Evolutionary conservation across 495 filamentous ascomycete genomes (phyloP).

Genomic region (Penicillium lagena): DNA sequence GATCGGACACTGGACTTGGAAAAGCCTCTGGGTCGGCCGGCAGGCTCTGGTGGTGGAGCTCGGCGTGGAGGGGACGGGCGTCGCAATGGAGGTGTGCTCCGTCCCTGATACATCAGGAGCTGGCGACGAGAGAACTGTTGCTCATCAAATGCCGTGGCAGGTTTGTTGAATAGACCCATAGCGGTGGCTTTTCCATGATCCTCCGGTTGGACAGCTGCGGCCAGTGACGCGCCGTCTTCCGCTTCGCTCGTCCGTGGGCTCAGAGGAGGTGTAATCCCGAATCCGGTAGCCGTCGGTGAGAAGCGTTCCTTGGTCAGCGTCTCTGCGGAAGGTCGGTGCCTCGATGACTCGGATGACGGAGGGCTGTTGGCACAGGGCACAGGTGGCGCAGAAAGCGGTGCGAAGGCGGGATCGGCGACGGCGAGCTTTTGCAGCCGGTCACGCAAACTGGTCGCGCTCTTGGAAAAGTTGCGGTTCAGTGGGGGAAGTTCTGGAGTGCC

Average conservation of each 20-base stretch:
- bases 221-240: conserved; percentile 49
- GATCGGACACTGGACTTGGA: conserved; percentile 39
- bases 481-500: conserved; percentile 32
- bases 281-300: conserved; percentile 20
- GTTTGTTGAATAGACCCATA: conserved; percentile 77
- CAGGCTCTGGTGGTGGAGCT: conserved; percentile 21
- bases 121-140: conserved; percentile 79
- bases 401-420: conserved; percentile 25
- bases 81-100: conserved; percentile 34
- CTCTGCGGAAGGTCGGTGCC: conserved; percentile 16
- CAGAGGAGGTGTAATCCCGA: conserved; percentile 52
- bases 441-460: conserved; percentile 50
- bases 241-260: conserved; percentile 70
- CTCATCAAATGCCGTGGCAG: conserved; percentile 70
- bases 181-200: conserved; percentile 84
- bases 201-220: conserved; percentile 59
- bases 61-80: conserved; percentile 29
- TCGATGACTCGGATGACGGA: conserved; percentile 35
- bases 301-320: conserved; percentile 14
- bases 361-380: conserved; percentile 46
- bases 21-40: conserved; percentile 30
- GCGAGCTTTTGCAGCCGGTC: conserved; percentile 50
- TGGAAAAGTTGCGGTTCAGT: conserved; percentile 37
- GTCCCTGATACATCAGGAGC: conserved; percentile 66
- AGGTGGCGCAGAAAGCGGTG: neutral